Percentiles rank a stretch among this genome's conserved stretches.
These are phyloP conservation scores for Kodamaea kaohsiungensis DNA, from an alignment of 805 yeast genomes.

Conservation along the genomic window DNA sequence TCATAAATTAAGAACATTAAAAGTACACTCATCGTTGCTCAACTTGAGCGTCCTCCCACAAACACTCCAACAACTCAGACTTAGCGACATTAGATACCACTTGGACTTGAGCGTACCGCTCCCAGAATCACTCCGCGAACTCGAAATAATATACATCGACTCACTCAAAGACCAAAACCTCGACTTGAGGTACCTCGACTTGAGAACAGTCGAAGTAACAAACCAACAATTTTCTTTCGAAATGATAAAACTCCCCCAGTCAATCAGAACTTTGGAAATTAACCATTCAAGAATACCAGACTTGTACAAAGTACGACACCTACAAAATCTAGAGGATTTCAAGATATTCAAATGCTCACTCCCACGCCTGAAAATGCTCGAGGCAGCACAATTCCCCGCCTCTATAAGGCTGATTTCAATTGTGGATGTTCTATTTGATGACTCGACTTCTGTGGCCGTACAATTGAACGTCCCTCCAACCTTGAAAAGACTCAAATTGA, in stretches of 20 bases:
- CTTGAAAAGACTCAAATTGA: neutral
- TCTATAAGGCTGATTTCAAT: neutral
- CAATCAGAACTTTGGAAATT: neutral
- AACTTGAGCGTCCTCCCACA: neutral
- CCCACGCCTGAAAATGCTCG: neutral
- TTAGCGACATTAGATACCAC: slow-evolving; percentile 1
- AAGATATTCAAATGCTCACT: neutral
- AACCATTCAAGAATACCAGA: neutral
- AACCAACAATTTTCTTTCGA: slow-evolving; percentile 1
- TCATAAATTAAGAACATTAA: neutral
- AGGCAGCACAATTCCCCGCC: neutral
- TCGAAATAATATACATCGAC: neutral
- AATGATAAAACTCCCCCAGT: neutral
- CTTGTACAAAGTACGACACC: neutral
- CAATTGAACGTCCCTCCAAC: neutral
- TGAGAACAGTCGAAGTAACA: neutral
- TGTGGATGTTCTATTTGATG: neutral
- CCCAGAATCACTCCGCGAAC: slow-evolving; percentile 1
- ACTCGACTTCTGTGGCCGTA: neutral
- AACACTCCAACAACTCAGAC: neutral
- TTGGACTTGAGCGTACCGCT: slow-evolving; percentile 1
- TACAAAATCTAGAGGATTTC: neutral
- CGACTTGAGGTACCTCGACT: neutral
- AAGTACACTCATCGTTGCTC: neutral
- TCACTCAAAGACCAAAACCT: neutral